A percentile compares a stretch with the other conserved stretches of the same genome.
phyloP scores from a whole-genome alignment of 805 yeast species.

The Yamadazyma paraphyllophila region DNA sequence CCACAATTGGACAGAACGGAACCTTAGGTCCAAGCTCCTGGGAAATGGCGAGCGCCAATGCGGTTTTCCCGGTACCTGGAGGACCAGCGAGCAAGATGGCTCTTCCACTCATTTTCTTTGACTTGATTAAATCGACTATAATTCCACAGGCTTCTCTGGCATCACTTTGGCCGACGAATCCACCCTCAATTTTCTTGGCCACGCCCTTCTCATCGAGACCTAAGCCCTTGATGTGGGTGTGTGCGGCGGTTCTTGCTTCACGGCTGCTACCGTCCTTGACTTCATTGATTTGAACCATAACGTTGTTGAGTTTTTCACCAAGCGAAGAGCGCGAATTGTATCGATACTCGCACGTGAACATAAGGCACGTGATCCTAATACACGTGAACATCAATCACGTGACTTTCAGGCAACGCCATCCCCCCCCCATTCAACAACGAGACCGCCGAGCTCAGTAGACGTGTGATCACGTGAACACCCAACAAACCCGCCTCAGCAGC shows the following conservation, averaged over 20 bases:
- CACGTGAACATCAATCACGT: neutral
- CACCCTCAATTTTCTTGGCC: slow-evolving; percentile 84
- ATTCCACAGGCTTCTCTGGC: slow-evolving; percentile 95
- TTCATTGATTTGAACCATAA: slow-evolving; percentile 65
- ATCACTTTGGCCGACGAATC: slow-evolving; percentile 73
- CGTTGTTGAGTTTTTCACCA: neutral
- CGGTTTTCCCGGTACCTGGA: slow-evolving; percentile 98
- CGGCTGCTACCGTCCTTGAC: slow-evolving; percentile 54
- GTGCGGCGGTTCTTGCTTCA: slow-evolving; percentile 85
- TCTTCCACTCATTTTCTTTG: slow-evolving; percentile 90
- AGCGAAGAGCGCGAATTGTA: neutral
- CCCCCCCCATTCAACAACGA: too few species aligned
- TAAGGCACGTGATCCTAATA: neutral
- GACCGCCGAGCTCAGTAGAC: too few species aligned
- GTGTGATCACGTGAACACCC: too few species aligned
- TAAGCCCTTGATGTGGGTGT: slow-evolving; percentile 92
- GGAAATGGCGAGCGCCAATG: slow-evolving; percentile 91
- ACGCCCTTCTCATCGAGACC: slow-evolving; percentile 89
- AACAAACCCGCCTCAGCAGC: too few species aligned
- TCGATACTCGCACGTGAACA: too few species aligned
- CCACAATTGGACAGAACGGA: slow-evolving; percentile 97
- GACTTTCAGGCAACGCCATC: too few species aligned
- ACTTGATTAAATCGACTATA: slow-evolving; percentile 87
- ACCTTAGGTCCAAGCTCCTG: slow-evolving; percentile 97
- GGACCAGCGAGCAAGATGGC: slow-evolving; percentile 96